These are phyloP conservation scores for Thraustochytrium sp. DNA, from an alignment of 352 stramenopile genomes.

Conservation along the genomic window DNA sequence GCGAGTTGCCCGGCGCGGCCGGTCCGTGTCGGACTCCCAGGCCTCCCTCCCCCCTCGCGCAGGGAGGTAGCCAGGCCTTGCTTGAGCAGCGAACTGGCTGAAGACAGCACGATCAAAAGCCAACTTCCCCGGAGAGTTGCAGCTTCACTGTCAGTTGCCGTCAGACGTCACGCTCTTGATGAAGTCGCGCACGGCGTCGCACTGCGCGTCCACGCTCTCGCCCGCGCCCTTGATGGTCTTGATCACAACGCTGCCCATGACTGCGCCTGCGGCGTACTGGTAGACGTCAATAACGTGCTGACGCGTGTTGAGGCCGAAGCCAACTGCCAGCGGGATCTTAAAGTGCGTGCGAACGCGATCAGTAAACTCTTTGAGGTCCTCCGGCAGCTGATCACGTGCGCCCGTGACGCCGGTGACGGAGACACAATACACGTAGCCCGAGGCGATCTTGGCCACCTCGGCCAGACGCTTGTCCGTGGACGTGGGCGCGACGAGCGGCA, in stretches of 20 bases:
- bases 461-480: conserved; percentile 88
- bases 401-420: conserved; percentile 84
- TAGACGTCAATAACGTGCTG: conserved; percentile 82
- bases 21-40: too few species aligned
- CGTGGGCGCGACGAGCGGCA: conserved; percentile 93
- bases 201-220: conserved; percentile 15
- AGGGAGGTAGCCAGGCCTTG: too few species aligned
- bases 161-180: conserved; percentile 34
- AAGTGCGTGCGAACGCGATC: conserved; percentile 59
- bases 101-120: not conserved
- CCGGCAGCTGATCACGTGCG: conserved; percentile 73
- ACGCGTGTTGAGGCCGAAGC: conserved; percentile 91
- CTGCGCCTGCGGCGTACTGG: conserved; percentile 77
- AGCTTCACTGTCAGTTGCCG: not conserved
- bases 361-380: conserved; percentile 88
- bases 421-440: conserved; percentile 69
- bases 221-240: conserved; percentile 23
- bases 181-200: not conserved
- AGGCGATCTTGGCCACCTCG: conserved; percentile 59
- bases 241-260: conserved; percentile 60
- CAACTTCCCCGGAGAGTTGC: not conserved
- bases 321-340: conserved; percentile 80
- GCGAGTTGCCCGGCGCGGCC: too few species aligned
- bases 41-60: too few species aligned
- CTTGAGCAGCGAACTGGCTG: not conserved